phyloP scores from a whole-genome alignment of 768 basidiomycete species.

The Tylopilus balloui region DNA sequence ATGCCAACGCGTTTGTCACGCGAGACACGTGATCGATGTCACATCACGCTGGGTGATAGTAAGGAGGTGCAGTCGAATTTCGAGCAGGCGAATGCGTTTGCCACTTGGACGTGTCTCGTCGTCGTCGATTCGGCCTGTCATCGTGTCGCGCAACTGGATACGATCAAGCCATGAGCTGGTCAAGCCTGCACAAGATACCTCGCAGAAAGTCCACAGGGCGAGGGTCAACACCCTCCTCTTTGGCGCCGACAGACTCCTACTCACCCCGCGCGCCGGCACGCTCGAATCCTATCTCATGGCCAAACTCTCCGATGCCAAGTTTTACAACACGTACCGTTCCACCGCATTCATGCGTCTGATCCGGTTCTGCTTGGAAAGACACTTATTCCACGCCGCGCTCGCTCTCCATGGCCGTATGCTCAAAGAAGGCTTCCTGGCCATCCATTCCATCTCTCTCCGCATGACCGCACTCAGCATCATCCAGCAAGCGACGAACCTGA shows the following conservation, averaged over 20 bases:
- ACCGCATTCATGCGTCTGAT: slow-evolving; percentile 38
- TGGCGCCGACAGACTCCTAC: slow-evolving; percentile 25
- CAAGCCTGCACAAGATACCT: background rate
- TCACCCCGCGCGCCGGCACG: slow-evolving; percentile 16
- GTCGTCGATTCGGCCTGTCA: slow-evolving; percentile 1
- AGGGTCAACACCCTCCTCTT: slow-evolving; percentile 26
- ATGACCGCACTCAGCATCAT: slow-evolving; percentile 36
- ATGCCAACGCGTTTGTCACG: slow-evolving; percentile 9
- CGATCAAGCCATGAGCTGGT: background rate
- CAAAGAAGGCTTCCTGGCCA: slow-evolving; percentile 36
- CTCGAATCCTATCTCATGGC: slow-evolving; percentile 22
- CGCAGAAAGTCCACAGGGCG: slow-evolving; percentile 18
- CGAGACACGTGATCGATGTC: slow-evolving; percentile 9
- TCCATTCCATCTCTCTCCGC: slow-evolving; percentile 37
- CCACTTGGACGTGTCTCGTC: slow-evolving; percentile 7
- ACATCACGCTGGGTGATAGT: slow-evolving; percentile 9
- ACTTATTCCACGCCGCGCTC: slow-evolving; percentile 36
- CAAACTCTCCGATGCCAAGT: slow-evolving; percentile 21
- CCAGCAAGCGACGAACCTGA: background rate
- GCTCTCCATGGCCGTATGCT: slow-evolving; percentile 41
- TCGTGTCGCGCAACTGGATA: slow-evolving; percentile 1
- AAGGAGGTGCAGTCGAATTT: fast-evolving
- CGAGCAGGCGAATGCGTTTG: background rate
- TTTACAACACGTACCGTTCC: slow-evolving; percentile 28
- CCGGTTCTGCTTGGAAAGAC: slow-evolving; percentile 37